Base-by-base conservation (phyloP, 352 stramenopile genomes). In the Lagenidium giganteum region DNA sequence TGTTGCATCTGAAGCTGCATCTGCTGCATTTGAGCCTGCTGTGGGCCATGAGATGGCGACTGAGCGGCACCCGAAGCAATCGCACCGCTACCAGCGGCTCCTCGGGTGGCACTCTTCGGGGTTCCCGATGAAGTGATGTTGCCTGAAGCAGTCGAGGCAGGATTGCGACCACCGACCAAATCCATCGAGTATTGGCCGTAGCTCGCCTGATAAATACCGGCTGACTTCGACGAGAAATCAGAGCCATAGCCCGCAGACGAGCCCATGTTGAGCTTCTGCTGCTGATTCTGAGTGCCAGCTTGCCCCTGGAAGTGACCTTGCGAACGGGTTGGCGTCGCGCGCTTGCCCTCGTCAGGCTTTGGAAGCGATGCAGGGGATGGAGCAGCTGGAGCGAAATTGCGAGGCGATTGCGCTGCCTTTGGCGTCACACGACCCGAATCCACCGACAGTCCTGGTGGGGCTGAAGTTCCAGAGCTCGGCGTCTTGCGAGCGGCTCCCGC, bases 171-270 rank as follows among this genome's bases (percentile, higher is more conserved):
- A 5, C 64, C 61, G 13, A 68, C 65, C 50, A 88, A 69, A 49
- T 85, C 73, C 57, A 88, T 85, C 32, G 68, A 67, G 57, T 88
- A 88, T 47, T 88, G 76, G 30, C 63, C 64, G 57, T 86, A 88
- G 3, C 67, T 64, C 18, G 71, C 30, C 39, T 81, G 76, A 44
- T 88, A 88, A 26, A 88, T 34, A 26, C 67, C 65, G 27, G 59
- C 33, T 20, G 55, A 42, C 31, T 69, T 73, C 5, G 47, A 35
- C 4, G 38, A 48, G 25, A 77, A 77, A 12, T 71, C 62, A 22
- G 67, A 41, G 5, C 57, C 58, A 38, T 81, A 85, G 3, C 39
- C 51, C 5, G 54, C 42, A 21, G 33, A 43, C 13, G 57, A 63
- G 18, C 69, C 62, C 11, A 83, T 73, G 43, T 74, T 76, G 42